These are phyloP conservation scores for Chalaropsis ovoidea DNA, from an alignment of 2,329 filamentous ascomycete genomes.

Conservation along the genomic window DNA sequence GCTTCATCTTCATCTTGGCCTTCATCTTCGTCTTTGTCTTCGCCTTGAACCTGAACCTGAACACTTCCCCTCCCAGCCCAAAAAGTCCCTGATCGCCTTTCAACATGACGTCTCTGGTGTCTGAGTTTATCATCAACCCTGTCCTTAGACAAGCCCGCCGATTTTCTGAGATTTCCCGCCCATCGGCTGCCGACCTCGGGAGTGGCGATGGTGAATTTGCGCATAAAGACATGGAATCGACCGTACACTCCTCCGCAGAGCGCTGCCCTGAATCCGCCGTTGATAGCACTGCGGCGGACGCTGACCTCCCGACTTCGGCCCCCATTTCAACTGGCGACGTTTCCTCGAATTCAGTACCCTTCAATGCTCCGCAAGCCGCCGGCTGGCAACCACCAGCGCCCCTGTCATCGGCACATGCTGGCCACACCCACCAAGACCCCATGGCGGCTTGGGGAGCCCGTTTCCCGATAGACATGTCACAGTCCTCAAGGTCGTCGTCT, in stretches of 20 bases:
- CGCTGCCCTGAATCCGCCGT: background rate
- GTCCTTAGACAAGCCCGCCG: slow-evolving; percentile 56
- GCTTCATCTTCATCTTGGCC: background rate
- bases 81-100: background rate
- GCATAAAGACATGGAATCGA: slow-evolving; percentile 27
- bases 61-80: background rate
- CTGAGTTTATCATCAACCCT: slow-evolving; percentile 56
- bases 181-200: slow-evolving; percentile 31
- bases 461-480: background rate
- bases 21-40: background rate
- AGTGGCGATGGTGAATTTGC: slow-evolving; percentile 32
- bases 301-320: background rate
- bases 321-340: background rate
- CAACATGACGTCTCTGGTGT: slow-evolving; percentile 52
- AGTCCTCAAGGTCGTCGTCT: slow-evolving; percentile 12
- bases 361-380: background rate
- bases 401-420: background rate
- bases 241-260: slow-evolving; percentile 13
- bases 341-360: background rate
- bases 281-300: background rate
- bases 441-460: background rate
- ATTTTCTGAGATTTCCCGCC: slow-evolving; percentile 45
- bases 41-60: background rate
- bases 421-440: background rate
- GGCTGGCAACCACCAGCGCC: background rate